These are phyloP conservation scores for Guyanaporus albipodus DNA, from an alignment of 768 basidiomycete species.

Conservation along the genomic window DNA sequence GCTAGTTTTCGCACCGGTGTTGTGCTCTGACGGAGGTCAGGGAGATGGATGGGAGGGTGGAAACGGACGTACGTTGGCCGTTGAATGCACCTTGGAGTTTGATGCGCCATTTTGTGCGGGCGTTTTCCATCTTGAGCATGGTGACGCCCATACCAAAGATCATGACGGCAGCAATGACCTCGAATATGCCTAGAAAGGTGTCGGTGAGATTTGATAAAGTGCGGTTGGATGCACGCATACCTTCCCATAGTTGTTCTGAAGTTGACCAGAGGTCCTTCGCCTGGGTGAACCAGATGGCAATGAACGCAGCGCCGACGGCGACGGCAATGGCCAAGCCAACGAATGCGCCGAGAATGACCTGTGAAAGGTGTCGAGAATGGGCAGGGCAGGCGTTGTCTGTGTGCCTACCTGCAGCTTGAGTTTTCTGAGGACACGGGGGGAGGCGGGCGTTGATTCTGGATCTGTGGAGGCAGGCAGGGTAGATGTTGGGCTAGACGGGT, in stretches of 20 bases:
- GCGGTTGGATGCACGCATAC: constrained; percentile 32
- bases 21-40: constrained; percentile 34
- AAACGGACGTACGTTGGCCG: constrained; percentile 41
- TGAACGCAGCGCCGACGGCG: constrained; percentile 86
- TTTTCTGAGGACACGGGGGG: constrained; percentile 53
- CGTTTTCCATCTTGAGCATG: constrained; percentile 93
- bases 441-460: constrained; percentile 24
- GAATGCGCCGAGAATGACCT: constrained; percentile 76
- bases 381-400: not conserved
- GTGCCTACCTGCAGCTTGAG: constrained; percentile 59
- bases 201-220: not conserved
- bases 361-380: not conserved
- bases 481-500: not conserved
- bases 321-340: constrained; percentile 76
- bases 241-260: constrained; percentile 93
- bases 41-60: not conserved
- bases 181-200: constrained; percentile 52
- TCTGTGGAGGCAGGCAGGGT: constrained; percentile 1
- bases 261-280: constrained; percentile 79
- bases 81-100: constrained; percentile 82
- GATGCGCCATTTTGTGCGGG: constrained; percentile 91
- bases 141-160: constrained; percentile 92
- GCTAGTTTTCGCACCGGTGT: constrained; percentile 48
- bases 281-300: constrained; percentile 93
- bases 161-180: constrained; percentile 69